Evolutionary conservation across 129 eudicot species (phyloP).

Genomic region (Tanacetum coccineum): DNA sequence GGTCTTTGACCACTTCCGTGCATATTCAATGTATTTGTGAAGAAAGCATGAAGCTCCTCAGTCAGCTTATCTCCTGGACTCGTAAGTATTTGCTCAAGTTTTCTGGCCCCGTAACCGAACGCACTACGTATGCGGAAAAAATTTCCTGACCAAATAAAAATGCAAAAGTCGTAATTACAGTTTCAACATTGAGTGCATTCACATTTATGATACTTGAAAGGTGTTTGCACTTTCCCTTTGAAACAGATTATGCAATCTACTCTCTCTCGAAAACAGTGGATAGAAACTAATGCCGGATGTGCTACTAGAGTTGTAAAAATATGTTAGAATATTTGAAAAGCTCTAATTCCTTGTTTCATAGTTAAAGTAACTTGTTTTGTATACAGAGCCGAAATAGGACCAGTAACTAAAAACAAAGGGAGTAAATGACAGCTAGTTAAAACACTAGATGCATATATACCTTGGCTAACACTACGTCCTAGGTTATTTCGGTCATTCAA

Average conservation of each 20-base stretch:
- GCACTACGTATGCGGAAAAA: constrained; percentile 91
- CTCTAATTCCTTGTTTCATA: not conserved
- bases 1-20: constrained; percentile 67
- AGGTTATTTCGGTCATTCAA: constrained; percentile 75
- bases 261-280: not conserved
- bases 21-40: constrained; percentile 62
- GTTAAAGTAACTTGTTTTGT: not conserved
- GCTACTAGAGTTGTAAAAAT: not conserved
- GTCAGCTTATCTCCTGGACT: constrained; percentile 51
- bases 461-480: constrained; percentile 95
- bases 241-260: not conserved
- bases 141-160: constrained; percentile 47
- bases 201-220: not conserved
- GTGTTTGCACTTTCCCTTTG: not conserved
- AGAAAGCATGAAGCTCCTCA: constrained; percentile 55
- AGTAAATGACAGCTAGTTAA: not conserved
- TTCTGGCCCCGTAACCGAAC: constrained; percentile 72
- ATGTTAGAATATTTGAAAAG: no score
- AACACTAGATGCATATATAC: constrained; percentile 41
- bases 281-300: not conserved
- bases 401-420: not conserved
- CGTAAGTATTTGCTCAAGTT: constrained; percentile 57
- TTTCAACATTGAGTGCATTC: not conserved
- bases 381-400: no score
- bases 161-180: not conserved